Evolutionary conservation across 441 rosid species (phyloP).

Genomic region (Syzygium syzygioides): DNA sequence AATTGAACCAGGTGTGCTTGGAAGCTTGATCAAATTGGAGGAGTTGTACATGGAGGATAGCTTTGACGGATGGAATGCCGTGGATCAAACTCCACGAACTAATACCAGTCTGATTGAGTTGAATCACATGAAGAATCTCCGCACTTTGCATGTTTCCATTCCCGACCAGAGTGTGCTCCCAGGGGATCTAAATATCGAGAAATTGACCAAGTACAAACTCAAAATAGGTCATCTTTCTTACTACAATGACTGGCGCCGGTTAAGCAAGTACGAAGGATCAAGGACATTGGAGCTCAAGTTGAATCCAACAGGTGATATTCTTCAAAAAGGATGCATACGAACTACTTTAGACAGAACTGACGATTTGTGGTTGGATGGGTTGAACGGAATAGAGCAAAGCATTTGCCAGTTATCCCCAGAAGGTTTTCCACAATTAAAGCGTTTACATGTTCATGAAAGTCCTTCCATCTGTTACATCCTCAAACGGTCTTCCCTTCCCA

Average conservation of each 20-base stretch:
- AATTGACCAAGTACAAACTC: neutral
- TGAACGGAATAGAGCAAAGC: too few relatives aligned
- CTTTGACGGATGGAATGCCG: fast-evolving
- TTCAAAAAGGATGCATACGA: too few relatives aligned
- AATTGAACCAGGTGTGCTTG: neutral
- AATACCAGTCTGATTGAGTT: neutral
- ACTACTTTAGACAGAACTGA: too few relatives aligned
- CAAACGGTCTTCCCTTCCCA: too few relatives aligned
- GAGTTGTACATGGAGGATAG: neutral
- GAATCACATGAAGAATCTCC: neutral
- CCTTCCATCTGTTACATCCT: too few relatives aligned
- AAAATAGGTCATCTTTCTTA: fast-evolving
- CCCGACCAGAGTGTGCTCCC: fast-evolving
- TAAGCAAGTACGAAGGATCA: too few relatives aligned
- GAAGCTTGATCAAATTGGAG: neutral
- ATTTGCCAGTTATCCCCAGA: too few relatives aligned
- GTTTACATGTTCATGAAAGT: too few relatives aligned
- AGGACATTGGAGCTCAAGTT: too few relatives aligned
- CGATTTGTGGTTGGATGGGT: too few relatives aligned
- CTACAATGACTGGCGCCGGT: fast-evolving
- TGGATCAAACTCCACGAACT: fast-evolving
- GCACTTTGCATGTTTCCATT: neutral
- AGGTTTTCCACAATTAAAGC: too few relatives aligned
- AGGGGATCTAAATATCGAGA: neutral
- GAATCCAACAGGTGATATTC: too few relatives aligned